A percentile compares a stretch with the other conserved stretches of the same genome.
Evolutionary conservation across 768 basidiomycete genomes (phyloP).

Genomic region (Baorangia bicolor): DNA sequence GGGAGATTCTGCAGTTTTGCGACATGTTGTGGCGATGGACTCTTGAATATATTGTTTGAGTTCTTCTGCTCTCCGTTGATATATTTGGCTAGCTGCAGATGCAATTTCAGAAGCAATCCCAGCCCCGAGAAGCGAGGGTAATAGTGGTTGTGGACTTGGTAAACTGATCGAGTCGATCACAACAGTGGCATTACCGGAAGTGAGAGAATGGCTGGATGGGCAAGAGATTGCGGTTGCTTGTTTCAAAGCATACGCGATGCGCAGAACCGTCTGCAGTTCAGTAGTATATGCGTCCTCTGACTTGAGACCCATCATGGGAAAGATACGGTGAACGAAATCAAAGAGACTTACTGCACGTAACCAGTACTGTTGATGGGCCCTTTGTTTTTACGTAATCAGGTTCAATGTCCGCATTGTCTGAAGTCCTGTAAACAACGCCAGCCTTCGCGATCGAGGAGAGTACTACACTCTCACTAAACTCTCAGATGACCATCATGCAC

Average conservation of each 20-base stretch:
- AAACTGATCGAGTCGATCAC: neutral
- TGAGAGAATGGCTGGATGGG: neutral
- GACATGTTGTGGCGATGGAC: neutral
- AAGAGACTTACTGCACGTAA: too few relatives aligned
- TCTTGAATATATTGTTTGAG: neutral
- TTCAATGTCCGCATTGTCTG: slow-evolving; percentile 18
- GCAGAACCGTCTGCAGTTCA: neutral
- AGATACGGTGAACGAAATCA: neutral
- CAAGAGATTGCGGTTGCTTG: neutral
- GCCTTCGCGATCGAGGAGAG: too few relatives aligned
- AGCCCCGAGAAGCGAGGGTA: neutral
- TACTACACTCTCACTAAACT: too few relatives aligned
- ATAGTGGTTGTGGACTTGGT: neutral
- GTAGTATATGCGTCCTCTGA: neutral
- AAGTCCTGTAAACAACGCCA: too few relatives aligned
- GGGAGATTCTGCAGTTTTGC: neutral
- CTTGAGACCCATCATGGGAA: neutral
- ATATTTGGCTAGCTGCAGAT: accelerated
- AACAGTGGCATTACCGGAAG: neutral
- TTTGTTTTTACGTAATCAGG: neutral
- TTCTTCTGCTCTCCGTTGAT: neutral
- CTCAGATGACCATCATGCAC: neutral
- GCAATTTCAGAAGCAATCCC: neutral
- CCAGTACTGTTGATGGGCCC: too few relatives aligned
- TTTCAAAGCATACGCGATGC: neutral